Evolutionary conservation across 2,329 filamentous ascomycete genomes (phyloP), one percentile per base, ranked within the genome.

Genomic region (Arthrobotrys entomopaga): DNA sequence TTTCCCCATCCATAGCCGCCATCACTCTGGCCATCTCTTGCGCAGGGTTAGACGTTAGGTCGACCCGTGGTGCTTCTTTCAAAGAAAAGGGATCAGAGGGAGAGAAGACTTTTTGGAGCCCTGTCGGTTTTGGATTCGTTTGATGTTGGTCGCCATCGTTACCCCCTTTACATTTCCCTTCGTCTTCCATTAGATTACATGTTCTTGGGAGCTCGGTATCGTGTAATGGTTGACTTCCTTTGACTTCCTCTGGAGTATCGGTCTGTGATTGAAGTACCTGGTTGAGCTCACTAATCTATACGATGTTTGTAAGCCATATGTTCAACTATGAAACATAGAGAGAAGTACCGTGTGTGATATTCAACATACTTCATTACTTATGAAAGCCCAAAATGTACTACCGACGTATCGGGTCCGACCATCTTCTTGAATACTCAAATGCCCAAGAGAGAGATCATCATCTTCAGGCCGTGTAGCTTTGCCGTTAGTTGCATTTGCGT

Each of bases 351-450:
- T 40, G 15, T 13, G n/a, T 52, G 22, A 42, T n/a, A 19, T 34
- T 5, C 6, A 42, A 57, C 53, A n/a, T 24, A 78, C 77, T 66
- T 79, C 77, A 16, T 76, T 77, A 20, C 76, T 78, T 11, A 77
- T 66, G n/a, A 78, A 73, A 19, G 77, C 78, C 78, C 78, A 79
- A 49, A 78, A 79, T 19, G 77, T 78, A 46, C 69, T 77, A 20
- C 78, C 78, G 34, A 78, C 77, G 52, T 79, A 79, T 67, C 78
- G 76, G 38, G 77, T 77, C 34, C 77, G 63, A 20, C 78, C 78
- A 46, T 78, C 70, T 54, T 77, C 76, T 56, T 78, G 77, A 34
- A 79, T 79, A n/a, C 77, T 78, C 26, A 79, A 43, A 74, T 78
- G 77, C 2, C 78, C 78, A 10, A 78, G 63, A 11, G 77, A 77